Evolutionary conservation across 768 basidiomycete genomes (phyloP), one percentile per base, ranked within the genome.

Genomic region (Cystofilobasidium bisporidii): DNA sequence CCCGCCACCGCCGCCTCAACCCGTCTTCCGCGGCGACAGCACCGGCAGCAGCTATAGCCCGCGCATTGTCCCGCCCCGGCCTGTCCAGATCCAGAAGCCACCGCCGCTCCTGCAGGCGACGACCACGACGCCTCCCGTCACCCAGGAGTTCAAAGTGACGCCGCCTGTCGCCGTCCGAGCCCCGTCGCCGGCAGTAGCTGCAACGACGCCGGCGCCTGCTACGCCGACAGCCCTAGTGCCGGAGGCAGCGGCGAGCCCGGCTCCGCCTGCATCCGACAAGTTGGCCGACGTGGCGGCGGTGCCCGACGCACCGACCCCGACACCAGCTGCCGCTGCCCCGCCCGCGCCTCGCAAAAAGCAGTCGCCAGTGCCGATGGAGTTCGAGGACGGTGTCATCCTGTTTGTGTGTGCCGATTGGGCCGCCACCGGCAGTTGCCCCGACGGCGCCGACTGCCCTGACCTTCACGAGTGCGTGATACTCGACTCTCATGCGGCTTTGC

Each of bases 291-390:
- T 9, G 11, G 4, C 48, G 9, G n/a, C 48, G 10, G 22, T 24
- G 48, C 48, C 48, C 14, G 26, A 12, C 22, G 26, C 20, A 24
- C 20, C 48, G 26, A 50, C 48, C 4, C 26, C 48, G 20, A 20
- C 48, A 24, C 48, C 48, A 2, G 11, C 48, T 8, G 26, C 48
- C 6, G 45, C n/a, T 24, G n/a, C 28, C 18, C 28, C 53, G 53
- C 53, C 53, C 9, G 53, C 53, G 3, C 28, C 53, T 1, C 53
- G 53, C 11, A 30, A 56, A 15, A 56, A 56, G 53, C 53, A 56
- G 53, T 30, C 28, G 20, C 40, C 60, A 22, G 45, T 61, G 24
- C 40, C 40, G 60, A 61, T 61, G 60, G 60, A 61, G 40, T 61
- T 61, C 30, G 60, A 61, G 38, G 60, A 61, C 26, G 60, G 60